Evolutionary conservation across 1,284 basidiomycete genomes (phyloP).

Genomic region (Apiotrichum gracile): DNA sequence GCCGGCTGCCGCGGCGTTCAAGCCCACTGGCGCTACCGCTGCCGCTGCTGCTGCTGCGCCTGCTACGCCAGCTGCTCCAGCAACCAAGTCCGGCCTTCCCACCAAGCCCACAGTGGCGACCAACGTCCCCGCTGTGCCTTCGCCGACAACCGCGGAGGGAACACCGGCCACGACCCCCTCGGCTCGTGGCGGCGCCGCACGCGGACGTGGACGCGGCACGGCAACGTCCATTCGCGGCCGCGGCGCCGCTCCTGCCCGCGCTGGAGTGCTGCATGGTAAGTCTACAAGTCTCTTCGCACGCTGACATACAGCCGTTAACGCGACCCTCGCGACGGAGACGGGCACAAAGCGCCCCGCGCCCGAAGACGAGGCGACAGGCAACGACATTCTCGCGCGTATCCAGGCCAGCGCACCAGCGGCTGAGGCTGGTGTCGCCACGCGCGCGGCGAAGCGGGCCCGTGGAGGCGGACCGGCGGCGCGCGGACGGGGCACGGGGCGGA

Average conservation of each 20-base stretch:
- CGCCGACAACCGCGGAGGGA: not conserved
- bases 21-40: slow-evolving; percentile 9
- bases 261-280: slow-evolving; percentile 5
- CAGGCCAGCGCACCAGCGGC: not conserved
- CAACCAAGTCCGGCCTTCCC: slow-evolving; percentile 3
- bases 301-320: slow-evolving; percentile 33
- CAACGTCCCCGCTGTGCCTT: not conserved
- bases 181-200: not conserved
- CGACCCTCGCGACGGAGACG: slow-evolving; percentile 18
- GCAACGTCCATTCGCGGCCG: slow-evolving; percentile 5
- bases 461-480: slow-evolving; percentile 4
- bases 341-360: slow-evolving; percentile 14
- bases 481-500: slow-evolving; percentile 11
- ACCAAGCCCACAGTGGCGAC: not conserved
- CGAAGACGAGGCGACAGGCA: slow-evolving; percentile 5
- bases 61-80: slow-evolving; percentile 3
- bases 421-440: not conserved
- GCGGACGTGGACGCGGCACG: slow-evolving; percentile 5
- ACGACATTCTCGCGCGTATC: slow-evolving; percentile 12
- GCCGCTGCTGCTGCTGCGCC: not conserved
- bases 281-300: slow-evolving; percentile 19
- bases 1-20: slow-evolving; percentile 19
- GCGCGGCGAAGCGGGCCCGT: slow-evolving; percentile 13
- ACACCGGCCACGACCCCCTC: not conserved
- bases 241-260: slow-evolving; percentile 5